Base-by-base conservation (phyloP, 345 rosid species). In the Kandelia obovata region DNA sequence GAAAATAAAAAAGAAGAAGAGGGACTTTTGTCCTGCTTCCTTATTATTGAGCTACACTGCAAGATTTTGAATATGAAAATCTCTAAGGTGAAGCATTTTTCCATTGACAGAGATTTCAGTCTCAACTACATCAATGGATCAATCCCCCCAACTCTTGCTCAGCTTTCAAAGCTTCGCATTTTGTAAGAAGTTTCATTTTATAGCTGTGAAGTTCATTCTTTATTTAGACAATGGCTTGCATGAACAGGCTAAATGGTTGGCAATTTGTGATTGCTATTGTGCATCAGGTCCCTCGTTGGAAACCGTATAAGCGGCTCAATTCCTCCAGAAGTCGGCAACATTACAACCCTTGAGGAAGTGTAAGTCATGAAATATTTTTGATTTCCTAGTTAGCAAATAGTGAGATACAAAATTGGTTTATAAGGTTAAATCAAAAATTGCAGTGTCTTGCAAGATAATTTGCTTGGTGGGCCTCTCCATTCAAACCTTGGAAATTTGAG, bases 51-150 rank as follows among this genome's bases (percentile, higher is more conserved):
- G 15, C 49, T 13, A 13, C 17, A 3, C 23, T 25, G 7, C 59
- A 56, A 25, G 1, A 56, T 10, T 5, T 27, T 21, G 26, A 21
- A 27, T 27, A 7, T 56, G 26, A 56, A 3, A 25, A 56, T 21
- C 19, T 20, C 16, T 25, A 56, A 31, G 68, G n/a, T 61, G 7
- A 53, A 57, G 55, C 35, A 52, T 31, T 31, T 69, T 58, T 32
- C 27, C 32, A 67, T 30, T 28, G 49, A 61, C 87, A 95, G 99
- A 13, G 97, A 95, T 75, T 85, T 95, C 53, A 53, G 77, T 19
- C 88, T 88, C 65, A 95, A 92, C 85, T 88, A 76, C 64, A 63
- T 95, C 62, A 85, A 7, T 70, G 99, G 99, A 73, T 39, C 91
- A 21, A 78, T 95, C 39, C 97, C 97, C 13, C 28, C 73, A 11